phyloP scores from a whole-genome alignment of 768 basidiomycete species.

The Thelephora ganbajun region DNA sequence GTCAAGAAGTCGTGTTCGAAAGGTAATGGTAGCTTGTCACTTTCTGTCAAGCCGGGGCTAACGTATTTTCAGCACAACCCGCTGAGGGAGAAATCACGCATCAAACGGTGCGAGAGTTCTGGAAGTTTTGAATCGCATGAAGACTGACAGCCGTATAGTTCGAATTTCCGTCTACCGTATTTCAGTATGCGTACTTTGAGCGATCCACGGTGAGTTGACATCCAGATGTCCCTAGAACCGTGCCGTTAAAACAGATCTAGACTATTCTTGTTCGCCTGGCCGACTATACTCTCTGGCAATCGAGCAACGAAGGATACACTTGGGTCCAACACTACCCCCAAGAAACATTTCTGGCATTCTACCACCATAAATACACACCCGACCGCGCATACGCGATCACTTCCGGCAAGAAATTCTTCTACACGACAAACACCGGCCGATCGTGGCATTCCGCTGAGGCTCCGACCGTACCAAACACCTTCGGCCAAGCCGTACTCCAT shows the following conservation, averaged over 20 bases:
- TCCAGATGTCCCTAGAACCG: not conserved
- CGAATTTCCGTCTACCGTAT: conserved; percentile 47
- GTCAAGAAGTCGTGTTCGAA: conserved; percentile 66
- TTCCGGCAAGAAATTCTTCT: conserved; percentile 41
- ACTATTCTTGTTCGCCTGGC: conserved; percentile 72
- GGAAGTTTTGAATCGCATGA: not conserved
- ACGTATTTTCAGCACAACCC: conserved; percentile 47
- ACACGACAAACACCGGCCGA: conserved; percentile 74
- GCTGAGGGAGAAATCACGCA: conserved; percentile 66
- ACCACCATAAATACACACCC: conserved; percentile 65
- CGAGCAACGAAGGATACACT: conserved; percentile 85
- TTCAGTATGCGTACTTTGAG: conserved; percentile 77
- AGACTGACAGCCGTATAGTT: conserved; percentile 27
- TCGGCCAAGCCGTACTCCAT: conserved; percentile 61
- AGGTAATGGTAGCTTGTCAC: conserved; percentile 26
- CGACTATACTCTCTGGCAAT: conserved; percentile 83
- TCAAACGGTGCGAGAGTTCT: conserved; percentile 41
- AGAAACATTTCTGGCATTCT: conserved; percentile 66
- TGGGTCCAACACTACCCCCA: conserved; percentile 59
- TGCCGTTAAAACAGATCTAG: conserved; percentile 18
- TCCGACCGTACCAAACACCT: conserved; percentile 65
- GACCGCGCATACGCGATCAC: conserved; percentile 92
- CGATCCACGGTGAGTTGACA: conserved; percentile 45
- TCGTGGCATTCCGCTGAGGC: conserved; percentile 47
- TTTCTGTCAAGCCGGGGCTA: not conserved